Base-by-base conservation (phyloP, 1,284 basidiomycete genomes). In the Papiliotrema fonsecae region DNA sequence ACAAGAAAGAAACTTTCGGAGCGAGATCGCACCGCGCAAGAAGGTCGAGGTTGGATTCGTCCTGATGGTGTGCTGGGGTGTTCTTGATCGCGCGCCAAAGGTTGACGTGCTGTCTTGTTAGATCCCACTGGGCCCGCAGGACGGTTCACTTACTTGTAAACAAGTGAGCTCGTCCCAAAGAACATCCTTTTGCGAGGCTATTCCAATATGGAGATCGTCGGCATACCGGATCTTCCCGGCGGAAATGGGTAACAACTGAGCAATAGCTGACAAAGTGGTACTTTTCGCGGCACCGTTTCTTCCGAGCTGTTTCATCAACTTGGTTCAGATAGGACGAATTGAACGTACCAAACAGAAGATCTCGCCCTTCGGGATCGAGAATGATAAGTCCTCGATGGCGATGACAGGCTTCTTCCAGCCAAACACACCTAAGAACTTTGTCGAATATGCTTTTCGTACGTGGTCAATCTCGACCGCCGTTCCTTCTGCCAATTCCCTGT, bases 101-200 rank as follows among this genome's bases (percentile, higher is more conserved):
- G 2, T 77, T 75, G 22, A 88, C 74, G 2, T 85, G 88, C 68
- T 88, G 82, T 35, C 11, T n/a, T n/a, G n/a, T n/a, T n/a, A n/a
- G n/a, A n/a, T n/a, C n/a, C n/a, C n/a, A n/a, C n/a, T n/a, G n/a
- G n/a, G n/a, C n/a, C n/a, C n/a, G n/a, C n/a, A n/a, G n/a, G n/a
- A n/a, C n/a, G n/a, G 42, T 4, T 14, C 21, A 47, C 57, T 37
- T 36, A 62, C 60, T 46, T 62, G 60, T 47, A 81, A 75, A 61
- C 85, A 87, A 1, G 82, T 80, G 22, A 89, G 75, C 52, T 88
- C 85, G 1, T 85, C 81, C 70, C 87, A 87, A 1, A 89, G 76
- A 2, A 89, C 86, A 57, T 88, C 87, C 73, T 86, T 87, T 71
- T 89, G 87, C 0, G 85, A 85, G 0, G 88, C 87, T 47, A 88